Percentiles rank a stretch among this genome's conserved stretches.
These are phyloP conservation scores for Brasenia schreberi DNA, from an alignment of 164 flowering plant species.

Conservation along the genomic window DNA sequence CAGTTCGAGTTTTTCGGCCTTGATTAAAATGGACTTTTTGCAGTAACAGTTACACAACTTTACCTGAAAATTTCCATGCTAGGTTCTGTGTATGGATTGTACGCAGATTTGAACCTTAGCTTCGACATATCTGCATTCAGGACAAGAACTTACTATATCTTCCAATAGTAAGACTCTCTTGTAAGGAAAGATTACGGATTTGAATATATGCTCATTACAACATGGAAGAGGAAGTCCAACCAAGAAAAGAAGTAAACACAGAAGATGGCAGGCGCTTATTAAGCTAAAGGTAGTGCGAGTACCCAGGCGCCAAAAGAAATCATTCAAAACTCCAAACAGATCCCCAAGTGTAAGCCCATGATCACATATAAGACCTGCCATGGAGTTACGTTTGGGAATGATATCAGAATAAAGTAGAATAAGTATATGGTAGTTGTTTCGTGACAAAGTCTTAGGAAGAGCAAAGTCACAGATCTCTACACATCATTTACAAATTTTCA, in stretches of 20 bases:
- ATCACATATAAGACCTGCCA: slow-evolving; percentile 74
- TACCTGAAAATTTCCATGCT: slow-evolving; percentile 99
- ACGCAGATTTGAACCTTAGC: slow-evolving; percentile 85
- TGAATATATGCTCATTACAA: too few relatives aligned
- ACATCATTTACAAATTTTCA: neutral
- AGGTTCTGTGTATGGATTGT: slow-evolving; percentile 95
- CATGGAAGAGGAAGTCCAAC: too few relatives aligned
- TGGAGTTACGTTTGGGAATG: neutral
- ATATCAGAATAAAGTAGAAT: neutral
- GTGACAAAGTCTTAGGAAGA: neutral
- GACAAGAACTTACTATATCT: neutral
- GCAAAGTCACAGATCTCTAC: neutral
- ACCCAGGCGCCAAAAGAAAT: slow-evolving; percentile 89
- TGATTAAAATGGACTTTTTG: neutral
- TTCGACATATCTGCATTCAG: slow-evolving; percentile 59
- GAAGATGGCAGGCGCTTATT: too few relatives aligned
- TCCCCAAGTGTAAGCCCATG: slow-evolving; percentile 86
- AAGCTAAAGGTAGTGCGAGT: neutral
- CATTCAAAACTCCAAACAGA: slow-evolving; percentile 73
- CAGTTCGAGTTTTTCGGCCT: neutral
- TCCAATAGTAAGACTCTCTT: neutral
- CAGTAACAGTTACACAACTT: neutral
- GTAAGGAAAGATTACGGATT: too few relatives aligned
- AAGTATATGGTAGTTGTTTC: neutral
- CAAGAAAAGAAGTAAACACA: too few relatives aligned